Evolutionary conservation across 1,284 basidiomycete genomes (phyloP), one percentile per base, ranked within the genome.

Genomic region (Microbotryum violaceum): DNA sequence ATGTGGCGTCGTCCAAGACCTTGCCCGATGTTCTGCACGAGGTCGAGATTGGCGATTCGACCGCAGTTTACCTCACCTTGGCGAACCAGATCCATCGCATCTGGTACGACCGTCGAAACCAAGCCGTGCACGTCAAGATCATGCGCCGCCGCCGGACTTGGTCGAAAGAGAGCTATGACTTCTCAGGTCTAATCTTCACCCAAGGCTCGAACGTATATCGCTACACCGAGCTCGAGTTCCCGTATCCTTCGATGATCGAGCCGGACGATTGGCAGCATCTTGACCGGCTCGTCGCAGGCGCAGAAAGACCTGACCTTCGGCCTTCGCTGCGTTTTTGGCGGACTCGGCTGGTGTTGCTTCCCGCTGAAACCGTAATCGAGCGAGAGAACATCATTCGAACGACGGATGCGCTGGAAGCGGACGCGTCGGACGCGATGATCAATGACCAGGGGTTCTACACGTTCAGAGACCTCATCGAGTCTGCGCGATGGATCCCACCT

Each of bases 21-120:
- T 52, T 69, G 47, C 62, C 65, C 42, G 64, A 69, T 58, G 66
- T 57, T 7, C 49, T 65, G 29, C 64, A 55, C 51, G 66, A 63
- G 51, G 63, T 69, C 48, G 63, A 62, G 37, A 64, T 63, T 27
- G 66, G 64, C 45, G 71, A 70, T 48, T 62, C 62, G 27, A 70
- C 64, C 31, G 63, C 91, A 0, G 87, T 97, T 25, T 97, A 89
- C 77, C 80, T 97, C 57, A 91, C 90, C 68, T 91, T 93, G 82
- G 88, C 87, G 72, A 96, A 94, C 74, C 91, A 97, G 75, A 91
- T 97, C 54, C 93, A 97, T 75, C 82, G 88, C 31, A 86, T 97
- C 68, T 85, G 87, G 23, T 97, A 92, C 70, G 79, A 81, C 65
- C 74, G 77, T 60, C 85, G 83, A 23, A 88, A 88, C 21, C 88